A percentile compares a stretch with the other conserved stretches of the same genome.
These are phyloP conservation scores for Curvularia hawaiiensis DNA, from an alignment of 2,329 filamentous ascomycete genomes.

Conservation along the genomic window DNA sequence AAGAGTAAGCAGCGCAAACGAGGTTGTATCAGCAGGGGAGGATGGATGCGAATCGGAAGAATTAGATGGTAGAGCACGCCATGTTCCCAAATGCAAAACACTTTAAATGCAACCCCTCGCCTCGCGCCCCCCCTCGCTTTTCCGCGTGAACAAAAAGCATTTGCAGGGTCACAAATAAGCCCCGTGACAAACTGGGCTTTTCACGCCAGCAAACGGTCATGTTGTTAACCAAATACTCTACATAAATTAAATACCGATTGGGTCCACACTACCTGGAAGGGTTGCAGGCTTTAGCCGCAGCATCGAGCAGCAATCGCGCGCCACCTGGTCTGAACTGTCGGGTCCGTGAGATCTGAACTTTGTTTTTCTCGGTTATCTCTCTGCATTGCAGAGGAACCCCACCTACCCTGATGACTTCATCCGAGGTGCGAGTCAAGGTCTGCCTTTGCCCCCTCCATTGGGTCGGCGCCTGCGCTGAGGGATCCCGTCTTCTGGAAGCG, in stretches of 20 bases:
- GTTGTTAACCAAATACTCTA: slow-evolving; percentile 9
- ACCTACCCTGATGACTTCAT: slow-evolving; percentile 25
- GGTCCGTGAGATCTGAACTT: slow-evolving; percentile 17
- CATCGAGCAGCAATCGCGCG: slow-evolving; percentile 8
- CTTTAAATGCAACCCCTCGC: background rate
- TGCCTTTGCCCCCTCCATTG: slow-evolving; percentile 19
- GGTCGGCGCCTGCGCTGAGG: slow-evolving; percentile 9
- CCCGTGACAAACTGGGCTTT: background rate
- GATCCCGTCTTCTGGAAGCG: slow-evolving; percentile 5
- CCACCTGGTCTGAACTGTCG: slow-evolving; percentile 10
- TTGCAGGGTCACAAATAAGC: background rate
- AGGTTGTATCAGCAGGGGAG: background rate
- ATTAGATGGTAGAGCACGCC: background rate
- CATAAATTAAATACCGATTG: slow-evolving; percentile 23
- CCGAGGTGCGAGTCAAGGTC: slow-evolving; percentile 3
- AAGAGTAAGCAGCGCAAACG: background rate
- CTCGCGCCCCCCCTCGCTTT: too few species aligned
- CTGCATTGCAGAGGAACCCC: background rate
- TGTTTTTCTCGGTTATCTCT: slow-evolving; percentile 17
- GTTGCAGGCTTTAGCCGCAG: slow-evolving; percentile 14
- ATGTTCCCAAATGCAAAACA: background rate
- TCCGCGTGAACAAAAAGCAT: background rate
- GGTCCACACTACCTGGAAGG: slow-evolving; percentile 1
- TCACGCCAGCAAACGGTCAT: background rate
- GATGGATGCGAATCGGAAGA: background rate